phyloP scores from a whole-genome alignment of 73 alveolate species.

The Tetrahymena malaccensis region DNA sequence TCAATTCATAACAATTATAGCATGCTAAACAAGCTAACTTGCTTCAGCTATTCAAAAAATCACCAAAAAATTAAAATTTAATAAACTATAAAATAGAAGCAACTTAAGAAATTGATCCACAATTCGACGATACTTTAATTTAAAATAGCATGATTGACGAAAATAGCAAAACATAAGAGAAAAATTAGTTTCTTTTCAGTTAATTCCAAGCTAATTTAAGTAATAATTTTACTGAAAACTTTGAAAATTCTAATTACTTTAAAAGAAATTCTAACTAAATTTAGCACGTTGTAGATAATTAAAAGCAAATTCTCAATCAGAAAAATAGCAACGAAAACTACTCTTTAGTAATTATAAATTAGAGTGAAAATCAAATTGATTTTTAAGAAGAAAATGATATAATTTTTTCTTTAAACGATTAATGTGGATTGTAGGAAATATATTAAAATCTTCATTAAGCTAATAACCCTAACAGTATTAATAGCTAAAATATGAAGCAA shows the following conservation, averaged over 20 bases:
- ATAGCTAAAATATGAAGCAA: no score
- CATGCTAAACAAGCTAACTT: background rate
- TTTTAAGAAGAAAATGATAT: background rate
- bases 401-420: no score
- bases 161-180: background rate
- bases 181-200: background rate
- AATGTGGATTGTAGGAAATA: background rate
- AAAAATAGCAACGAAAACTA: background rate
- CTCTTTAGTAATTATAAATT: background rate
- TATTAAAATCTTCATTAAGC: no score
- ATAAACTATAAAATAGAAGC: background rate
- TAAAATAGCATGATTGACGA: background rate
- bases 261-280: background rate
- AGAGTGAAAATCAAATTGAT: background rate
- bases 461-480: background rate
- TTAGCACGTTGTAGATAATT: background rate
- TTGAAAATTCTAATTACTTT: background rate
- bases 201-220: background rate
- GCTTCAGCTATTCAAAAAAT: background rate
- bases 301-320: background rate
- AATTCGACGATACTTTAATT: background rate
- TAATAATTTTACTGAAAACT: background rate
- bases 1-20: background rate
- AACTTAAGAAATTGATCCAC: background rate
- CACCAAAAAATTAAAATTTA: background rate